Conservation (phyloP, 2,329 filamentous ascomycete genomes). For the Fragosphaeria purpurea region DNA sequence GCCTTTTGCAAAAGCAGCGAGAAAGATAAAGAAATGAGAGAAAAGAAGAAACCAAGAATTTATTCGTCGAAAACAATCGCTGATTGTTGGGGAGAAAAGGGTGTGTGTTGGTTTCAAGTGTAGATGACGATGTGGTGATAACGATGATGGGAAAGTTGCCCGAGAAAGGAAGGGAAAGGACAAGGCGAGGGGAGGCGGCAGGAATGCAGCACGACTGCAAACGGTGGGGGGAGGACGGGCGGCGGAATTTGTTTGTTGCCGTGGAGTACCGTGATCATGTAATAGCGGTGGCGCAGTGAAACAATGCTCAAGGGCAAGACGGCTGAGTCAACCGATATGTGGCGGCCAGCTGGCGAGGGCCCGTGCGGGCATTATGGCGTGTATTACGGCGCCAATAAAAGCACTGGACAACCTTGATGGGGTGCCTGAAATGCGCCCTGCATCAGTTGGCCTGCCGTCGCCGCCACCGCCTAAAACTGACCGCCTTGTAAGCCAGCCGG, state of each 20-base stretch:
- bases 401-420: background rate
- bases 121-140: too few relatives aligned
- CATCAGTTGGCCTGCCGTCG: too few relatives aligned
- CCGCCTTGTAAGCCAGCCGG: too few relatives aligned
- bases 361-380: too few relatives aligned
- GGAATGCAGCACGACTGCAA: too few relatives aligned
- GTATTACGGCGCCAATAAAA: background rate
- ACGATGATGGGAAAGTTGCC: background rate
- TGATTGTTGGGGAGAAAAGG: too few relatives aligned
- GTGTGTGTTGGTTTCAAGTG: too few relatives aligned
- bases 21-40: background rate
- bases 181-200: background rate
- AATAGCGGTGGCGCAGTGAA: background rate
- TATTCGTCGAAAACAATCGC: too few relatives aligned
- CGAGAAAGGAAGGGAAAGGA: background rate
- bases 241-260: conserved; percentile 9
- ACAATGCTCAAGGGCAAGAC: background rate
- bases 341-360: too few relatives aligned
- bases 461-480: too few relatives aligned
- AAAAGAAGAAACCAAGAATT: background rate
- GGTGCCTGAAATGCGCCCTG: background rate
- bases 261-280: background rate
- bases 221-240: too few relatives aligned
- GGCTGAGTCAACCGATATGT: background rate
- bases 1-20: background rate